Evolutionary conservation across 2,329 filamentous ascomycete genomes (phyloP).

Genomic region (Nectriaceae sp.): DNA sequence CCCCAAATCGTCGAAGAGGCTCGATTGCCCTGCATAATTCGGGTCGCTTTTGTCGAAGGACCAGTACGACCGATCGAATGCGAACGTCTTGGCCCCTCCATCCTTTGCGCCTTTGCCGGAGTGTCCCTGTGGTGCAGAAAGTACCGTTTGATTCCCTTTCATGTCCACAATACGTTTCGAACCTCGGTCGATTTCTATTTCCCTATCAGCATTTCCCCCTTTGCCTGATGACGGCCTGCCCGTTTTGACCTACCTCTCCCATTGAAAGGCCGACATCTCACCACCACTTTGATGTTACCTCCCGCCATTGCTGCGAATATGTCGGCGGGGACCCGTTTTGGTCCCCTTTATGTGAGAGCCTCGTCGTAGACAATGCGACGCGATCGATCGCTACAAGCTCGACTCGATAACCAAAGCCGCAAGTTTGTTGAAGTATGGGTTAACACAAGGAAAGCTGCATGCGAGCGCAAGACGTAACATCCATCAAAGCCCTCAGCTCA

Average conservation of each 20-base stretch:
- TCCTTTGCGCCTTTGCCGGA: constrained; percentile 69
- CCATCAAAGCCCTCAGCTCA: constrained; percentile 25
- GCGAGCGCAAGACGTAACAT: constrained; percentile 17
- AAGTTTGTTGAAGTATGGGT: constrained; percentile 4
- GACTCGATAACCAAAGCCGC: constrained; percentile 7
- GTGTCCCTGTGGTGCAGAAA: constrained; percentile 70
- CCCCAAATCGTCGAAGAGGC: constrained; percentile 86
- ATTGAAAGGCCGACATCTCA: constrained; percentile 94
- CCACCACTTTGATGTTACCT: constrained; percentile 99
- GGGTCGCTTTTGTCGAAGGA: constrained; percentile 83
- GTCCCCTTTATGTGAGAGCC: constrained; percentile 33
- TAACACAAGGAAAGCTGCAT: constrained; percentile 13
- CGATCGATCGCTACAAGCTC: constrained; percentile 17
- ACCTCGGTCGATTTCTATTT: constrained; percentile 79
- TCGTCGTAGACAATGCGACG: constrained; percentile 30
- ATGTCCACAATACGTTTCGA: constrained; percentile 98
- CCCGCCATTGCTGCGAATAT: constrained; percentile 49
- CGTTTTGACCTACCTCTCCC: constrained; percentile 69
- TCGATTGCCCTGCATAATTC: constrained; percentile 86
- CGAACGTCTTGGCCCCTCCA: constrained; percentile 79
- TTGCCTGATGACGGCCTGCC: background rate
- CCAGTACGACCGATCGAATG: constrained; percentile 98
- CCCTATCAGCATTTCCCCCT: constrained; percentile 17
- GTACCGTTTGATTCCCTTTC: constrained; percentile 88
- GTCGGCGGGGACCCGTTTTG: constrained; percentile 37